phyloP scores from a whole-genome alignment of 116 monocot species.

The Posidonia oceanica region DNA sequence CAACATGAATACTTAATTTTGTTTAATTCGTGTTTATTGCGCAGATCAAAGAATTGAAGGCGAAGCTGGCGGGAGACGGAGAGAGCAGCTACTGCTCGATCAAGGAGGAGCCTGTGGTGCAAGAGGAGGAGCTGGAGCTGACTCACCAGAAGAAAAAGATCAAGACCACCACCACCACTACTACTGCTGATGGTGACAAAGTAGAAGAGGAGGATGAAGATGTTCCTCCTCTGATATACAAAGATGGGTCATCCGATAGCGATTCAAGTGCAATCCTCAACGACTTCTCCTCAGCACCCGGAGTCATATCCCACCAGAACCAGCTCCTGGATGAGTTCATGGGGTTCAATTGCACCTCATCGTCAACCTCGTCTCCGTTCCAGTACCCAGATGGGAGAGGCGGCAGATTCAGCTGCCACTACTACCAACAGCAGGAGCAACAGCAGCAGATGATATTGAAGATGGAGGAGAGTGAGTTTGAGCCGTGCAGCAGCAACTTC shows the following conservation, averaged over 20 bases:
- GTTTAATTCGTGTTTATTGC: background rate
- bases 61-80: slow-evolving; percentile 29
- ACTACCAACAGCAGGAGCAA: slow-evolving; percentile 3
- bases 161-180: background rate
- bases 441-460: slow-evolving; percentile 1
- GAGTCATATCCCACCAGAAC: background rate
- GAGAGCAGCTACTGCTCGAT: slow-evolving; percentile 11
- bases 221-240: slow-evolving; percentile 13
- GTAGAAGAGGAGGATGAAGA: slow-evolving; percentile 6
- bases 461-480: slow-evolving; percentile 29
- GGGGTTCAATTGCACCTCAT: slow-evolving; percentile 3
- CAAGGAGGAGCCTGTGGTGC: slow-evolving; percentile 17
- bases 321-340: slow-evolving; percentile 10
- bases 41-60: slow-evolving; percentile 36
- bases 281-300: slow-evolving; percentile 1
- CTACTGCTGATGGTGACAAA: background rate
- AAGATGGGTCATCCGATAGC: slow-evolving; percentile 54
- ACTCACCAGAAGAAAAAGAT: background rate
- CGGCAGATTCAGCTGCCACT: background rate
- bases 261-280: slow-evolving; percentile 52
- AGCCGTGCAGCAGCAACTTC: slow-evolving; percentile 39
- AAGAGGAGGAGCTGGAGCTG: slow-evolving; percentile 9
- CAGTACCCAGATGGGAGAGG: background rate
- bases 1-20: too few species aligned
- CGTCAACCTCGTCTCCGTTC: slow-evolving; percentile 4